Evolutionary conservation across 2,329 filamentous ascomycete genomes (phyloP), one percentile per base, ranked within the genome.

Genomic region (Arthrobotrys sphaeroides): DNA sequence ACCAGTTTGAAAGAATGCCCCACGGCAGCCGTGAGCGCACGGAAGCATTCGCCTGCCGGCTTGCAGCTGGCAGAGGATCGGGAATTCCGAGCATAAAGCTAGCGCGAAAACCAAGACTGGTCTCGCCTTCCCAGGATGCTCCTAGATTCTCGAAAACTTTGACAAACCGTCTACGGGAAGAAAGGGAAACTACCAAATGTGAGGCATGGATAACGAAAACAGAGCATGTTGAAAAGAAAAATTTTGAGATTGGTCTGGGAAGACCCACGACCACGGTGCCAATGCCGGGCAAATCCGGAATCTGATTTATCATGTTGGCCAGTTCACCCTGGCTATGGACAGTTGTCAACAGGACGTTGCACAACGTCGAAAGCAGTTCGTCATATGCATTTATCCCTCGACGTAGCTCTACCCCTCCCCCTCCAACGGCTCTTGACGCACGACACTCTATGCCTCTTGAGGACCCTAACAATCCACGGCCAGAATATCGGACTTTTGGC

Each of bases 21-120:
- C 49, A 60, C 61, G 45, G 47, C 42, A 59, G 49, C 31, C 28
- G 31, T 64, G 20, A 36, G n/a, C 7, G 13, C 22, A 38, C 40
- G 57, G 66, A 33, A 26, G 28, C 45, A 33, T 66, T 51, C 40
- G 60, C 38, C 45, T 65, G 68, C 49, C 60, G 57, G 47, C 49
- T 33, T 61, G 49, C 53, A 49, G 42, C 28, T 47, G 51, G 61
- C 28, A 47, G 51, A 45, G 20, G 49, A 9, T 68, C 64, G 64
- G 64, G 38, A 68, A 59, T 68, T 40, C 64, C 51, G 64, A 55
- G 51, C n/a, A 18, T n/a, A 24, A 38, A 31, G 13, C 20, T 55
- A 55, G 51, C 51, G 51, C 18, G 9, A 38, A 53, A 55, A 55
- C 51, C 51, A 55, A 55, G 51, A 55, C 51, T 22, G 18, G 31